These are phyloP conservation scores for Nigrograna mackinnonii DNA, from an alignment of 2,329 filamentous ascomycete species.

Conservation along the genomic window DNA sequence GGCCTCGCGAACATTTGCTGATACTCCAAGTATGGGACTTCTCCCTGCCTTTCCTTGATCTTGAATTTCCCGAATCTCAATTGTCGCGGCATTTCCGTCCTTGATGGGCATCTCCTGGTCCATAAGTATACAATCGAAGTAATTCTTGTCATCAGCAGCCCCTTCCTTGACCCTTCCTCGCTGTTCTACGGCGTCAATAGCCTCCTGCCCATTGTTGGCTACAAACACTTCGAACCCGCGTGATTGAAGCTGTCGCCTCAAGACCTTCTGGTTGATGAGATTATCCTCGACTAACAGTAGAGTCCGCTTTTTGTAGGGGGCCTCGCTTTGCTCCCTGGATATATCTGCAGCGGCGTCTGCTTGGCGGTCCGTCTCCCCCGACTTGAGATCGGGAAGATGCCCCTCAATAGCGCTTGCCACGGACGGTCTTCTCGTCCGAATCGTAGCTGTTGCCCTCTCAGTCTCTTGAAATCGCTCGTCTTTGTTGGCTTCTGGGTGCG, in stretches of 20 bases:
- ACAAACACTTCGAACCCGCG: constrained; percentile 46
- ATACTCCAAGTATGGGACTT: constrained; percentile 42
- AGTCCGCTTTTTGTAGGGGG: constrained; percentile 20
- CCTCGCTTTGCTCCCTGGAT: constrained; percentile 21
- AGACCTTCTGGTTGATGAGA: constrained; percentile 52
- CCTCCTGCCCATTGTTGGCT: constrained; percentile 50
- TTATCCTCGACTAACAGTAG: constrained; percentile 55
- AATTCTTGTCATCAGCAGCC: constrained; percentile 22
- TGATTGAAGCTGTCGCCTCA: constrained; percentile 53
- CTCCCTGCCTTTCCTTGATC: constrained; percentile 30
- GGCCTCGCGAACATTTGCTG: constrained; percentile 40
- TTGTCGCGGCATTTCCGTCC: constrained; percentile 46
- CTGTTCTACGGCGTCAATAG: constrained; percentile 43
- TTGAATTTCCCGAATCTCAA: constrained; percentile 43
- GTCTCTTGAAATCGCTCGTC: constrained; percentile 30
- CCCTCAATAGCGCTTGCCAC: constrained; percentile 3
- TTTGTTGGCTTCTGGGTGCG: constrained; percentile 22
- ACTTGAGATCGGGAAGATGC: background rate
- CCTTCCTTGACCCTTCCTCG: constrained; percentile 19
- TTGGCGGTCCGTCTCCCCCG: constrained; percentile 31
- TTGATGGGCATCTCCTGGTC: constrained; percentile 51
- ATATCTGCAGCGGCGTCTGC: constrained; percentile 14
- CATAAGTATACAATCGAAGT: constrained; percentile 48
- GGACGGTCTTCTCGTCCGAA: too few species aligned
- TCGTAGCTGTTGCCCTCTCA: constrained; percentile 10